Conservation (phyloP, 306 rosid genomes). For the Gastrolobium bilobum region DNA sequence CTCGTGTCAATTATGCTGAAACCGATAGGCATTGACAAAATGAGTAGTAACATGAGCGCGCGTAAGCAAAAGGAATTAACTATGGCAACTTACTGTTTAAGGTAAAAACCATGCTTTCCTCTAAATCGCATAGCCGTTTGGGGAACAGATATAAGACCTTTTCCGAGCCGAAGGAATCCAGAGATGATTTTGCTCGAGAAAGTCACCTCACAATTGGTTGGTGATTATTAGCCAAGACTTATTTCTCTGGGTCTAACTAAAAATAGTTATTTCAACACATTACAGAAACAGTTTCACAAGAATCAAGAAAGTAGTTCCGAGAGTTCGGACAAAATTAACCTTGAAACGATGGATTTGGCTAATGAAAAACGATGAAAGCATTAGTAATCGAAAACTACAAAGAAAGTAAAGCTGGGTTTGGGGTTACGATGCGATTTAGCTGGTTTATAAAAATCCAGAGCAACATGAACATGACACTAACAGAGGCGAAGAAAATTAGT, state of each 20-base stretch:
- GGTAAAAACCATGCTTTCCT: background rate
- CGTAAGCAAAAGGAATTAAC: background rate
- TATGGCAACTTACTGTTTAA: background rate
- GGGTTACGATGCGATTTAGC: background rate
- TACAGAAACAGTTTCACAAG: background rate
- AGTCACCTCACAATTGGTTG: background rate
- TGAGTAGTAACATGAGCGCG: background rate
- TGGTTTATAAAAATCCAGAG: background rate
- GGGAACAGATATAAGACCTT: background rate
- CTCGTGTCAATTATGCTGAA: background rate
- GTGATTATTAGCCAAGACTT: background rate
- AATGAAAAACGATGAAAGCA: background rate
- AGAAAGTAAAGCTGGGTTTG: background rate
- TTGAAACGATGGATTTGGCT: background rate
- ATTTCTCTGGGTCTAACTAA: background rate
- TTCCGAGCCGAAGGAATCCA: background rate
- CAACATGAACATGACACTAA: background rate
- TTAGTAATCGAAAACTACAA: background rate
- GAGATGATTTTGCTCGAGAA: background rate
- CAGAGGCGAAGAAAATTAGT: background rate
- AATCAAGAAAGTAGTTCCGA: background rate
- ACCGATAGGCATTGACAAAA: background rate
- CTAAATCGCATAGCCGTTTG: background rate
- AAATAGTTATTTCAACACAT: background rate
- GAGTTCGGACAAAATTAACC: background rate